These are phyloP conservation scores for Fusarium oxysporum DNA, from an alignment of 2,329 filamentous ascomycete genomes.

Conservation along the genomic window DNA sequence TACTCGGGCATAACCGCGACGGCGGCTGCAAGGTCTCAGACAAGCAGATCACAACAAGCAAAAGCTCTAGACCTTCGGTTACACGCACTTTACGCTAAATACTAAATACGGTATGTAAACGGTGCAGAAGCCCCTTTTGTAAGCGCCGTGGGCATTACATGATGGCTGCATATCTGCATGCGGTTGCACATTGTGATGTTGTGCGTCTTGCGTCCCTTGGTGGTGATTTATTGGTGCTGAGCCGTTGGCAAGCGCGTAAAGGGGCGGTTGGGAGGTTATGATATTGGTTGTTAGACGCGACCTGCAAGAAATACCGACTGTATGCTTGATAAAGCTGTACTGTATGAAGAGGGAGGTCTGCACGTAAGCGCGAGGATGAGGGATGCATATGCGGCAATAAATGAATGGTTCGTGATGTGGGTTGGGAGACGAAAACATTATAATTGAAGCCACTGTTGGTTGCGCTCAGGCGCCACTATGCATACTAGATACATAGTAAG, in stretches of 20 bases:
- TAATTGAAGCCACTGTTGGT: neutral
- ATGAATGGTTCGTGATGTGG: constrained; percentile 8
- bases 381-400: constrained; percentile 10
- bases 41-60: constrained; percentile 22
- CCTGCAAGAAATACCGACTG: constrained; percentile 4
- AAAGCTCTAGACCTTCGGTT: constrained; percentile 19
- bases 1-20: constrained; percentile 25
- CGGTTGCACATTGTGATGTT: constrained; percentile 14
- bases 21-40: constrained; percentile 27
- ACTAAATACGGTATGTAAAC: neutral
- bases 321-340: neutral
- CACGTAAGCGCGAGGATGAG: constrained; percentile 17
- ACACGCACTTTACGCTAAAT: constrained; percentile 18
- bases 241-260: constrained; percentile 34
- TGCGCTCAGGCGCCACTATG: constrained; percentile 11
- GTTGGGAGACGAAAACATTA: neutral
- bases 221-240: constrained; percentile 20
- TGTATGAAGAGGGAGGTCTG: constrained; percentile 8
- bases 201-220: neutral
- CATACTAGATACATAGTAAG: neutral
- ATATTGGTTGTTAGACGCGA: constrained; percentile 37
- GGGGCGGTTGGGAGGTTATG: constrained; percentile 24
- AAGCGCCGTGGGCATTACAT: constrained; percentile 22
- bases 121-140: neutral
- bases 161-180: constrained; percentile 23